A percentile compares a stretch with the other conserved stretches of the same genome.
These are phyloP conservation scores for Amoeboaphelidium protococcarum DNA, from an alignment of 371 early-diverging fungal species.

Conservation along the genomic window DNA sequence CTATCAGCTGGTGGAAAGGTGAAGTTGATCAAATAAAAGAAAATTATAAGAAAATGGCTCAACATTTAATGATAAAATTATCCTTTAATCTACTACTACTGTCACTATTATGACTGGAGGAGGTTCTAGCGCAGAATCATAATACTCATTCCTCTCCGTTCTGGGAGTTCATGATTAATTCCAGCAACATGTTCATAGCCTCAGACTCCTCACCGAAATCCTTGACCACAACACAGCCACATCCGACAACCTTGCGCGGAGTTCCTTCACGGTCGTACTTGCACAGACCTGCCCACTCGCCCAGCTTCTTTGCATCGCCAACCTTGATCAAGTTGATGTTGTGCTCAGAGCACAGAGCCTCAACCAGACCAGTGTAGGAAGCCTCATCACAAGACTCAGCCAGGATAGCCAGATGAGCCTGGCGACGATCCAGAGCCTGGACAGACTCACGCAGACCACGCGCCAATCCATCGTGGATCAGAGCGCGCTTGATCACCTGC, in stretches of 20 bases:
- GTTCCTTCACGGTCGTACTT: slow-evolving; percentile 96
- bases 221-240: slow-evolving; percentile 83
- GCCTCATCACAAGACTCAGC: slow-evolving; percentile 83
- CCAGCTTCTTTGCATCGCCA: slow-evolving; percentile 89
- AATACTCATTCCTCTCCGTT: too few relatives aligned
- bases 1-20: too few relatives aligned
- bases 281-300: slow-evolving; percentile 97
- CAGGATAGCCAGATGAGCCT: slow-evolving; percentile 87
- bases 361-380: slow-evolving; percentile 81
- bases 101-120: too few relatives aligned
- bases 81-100: too few relatives aligned
- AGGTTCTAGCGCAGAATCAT: too few relatives aligned
- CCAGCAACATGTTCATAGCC: slow-evolving; percentile 84
- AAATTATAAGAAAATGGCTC: too few relatives aligned
- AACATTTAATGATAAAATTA: too few relatives aligned
- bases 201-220: slow-evolving; percentile 94
- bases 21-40: too few relatives aligned
- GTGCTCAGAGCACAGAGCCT: slow-evolving; percentile 95
- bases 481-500: slow-evolving; percentile 80
- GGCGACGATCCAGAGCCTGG: slow-evolving; percentile 86
- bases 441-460: slow-evolving; percentile 91
- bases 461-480: slow-evolving; percentile 84
- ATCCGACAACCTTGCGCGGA: slow-evolving; percentile 90
- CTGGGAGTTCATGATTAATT: slow-evolving; percentile 20
- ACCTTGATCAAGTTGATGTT: slow-evolving; percentile 94